Evolutionary conservation across 257 asterid genomes (phyloP), one percentile per base, ranked within the genome.

Genomic region (Leptodermis oblonga): DNA sequence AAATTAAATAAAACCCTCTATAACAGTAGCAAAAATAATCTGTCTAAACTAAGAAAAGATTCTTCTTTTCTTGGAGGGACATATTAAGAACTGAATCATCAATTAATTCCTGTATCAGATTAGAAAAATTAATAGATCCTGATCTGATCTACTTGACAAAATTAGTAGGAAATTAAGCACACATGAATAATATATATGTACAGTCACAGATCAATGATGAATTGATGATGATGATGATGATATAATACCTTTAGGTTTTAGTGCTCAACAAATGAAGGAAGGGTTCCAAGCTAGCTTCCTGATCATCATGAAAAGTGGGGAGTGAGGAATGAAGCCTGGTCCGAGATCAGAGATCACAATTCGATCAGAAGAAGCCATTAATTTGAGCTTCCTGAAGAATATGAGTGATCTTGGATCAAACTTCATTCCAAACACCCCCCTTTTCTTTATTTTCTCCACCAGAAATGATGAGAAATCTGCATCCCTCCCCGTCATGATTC

Each of bases 311-410:
- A 79, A 78, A 81, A 79, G 66, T 58, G 80, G 49, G 75, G 88
- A 23, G 87, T 79, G 79, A 80, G 87, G 88, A 89, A 85, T 86
- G 93, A 89, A 89, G 96, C 96, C 96, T 89, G 96, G 95, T 89
- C 96, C 96, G 96, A 89, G 87, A 89, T 69, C 74, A 25, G 13
- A 61, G 36, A 55, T 55, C 36, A 0, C 11, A 49, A 2, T n/a
- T 25, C 33, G 26, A 67, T n/a, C 18, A 25, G n/a, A n/a, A 25
- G 62, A 2, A 64, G 15, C 25, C 48, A 53, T 1, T 23, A 28
- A 31, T 56, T 25, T 23, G 17, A 48, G 23, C 17, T n/a, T 51
- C 39, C 37, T 26, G 42, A 34, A 51, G n/a, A n/a, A n/a, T 43
- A 70, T 33, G 39, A 45, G 37, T 49, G 77, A 83, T 81, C 84